Percentiles rank a stretch among this genome's conserved stretches.
phyloP scores from a whole-genome alignment of 176 grass and related monocot genomes.

The Oryza coarctata region DNA sequence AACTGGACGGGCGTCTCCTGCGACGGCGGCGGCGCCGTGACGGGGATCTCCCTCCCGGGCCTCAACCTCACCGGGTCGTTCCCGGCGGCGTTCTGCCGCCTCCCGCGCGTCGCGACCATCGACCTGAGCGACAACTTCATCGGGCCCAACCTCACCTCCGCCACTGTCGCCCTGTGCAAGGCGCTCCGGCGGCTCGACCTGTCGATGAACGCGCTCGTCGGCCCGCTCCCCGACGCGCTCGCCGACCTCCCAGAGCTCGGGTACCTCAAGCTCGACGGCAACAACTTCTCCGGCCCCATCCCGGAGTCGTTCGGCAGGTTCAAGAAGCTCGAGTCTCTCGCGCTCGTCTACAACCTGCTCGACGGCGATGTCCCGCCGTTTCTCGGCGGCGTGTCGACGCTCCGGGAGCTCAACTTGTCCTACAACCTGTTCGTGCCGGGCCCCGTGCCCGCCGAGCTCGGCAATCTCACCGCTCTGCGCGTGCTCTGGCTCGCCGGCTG shows the following conservation, averaged over 20 bases:
- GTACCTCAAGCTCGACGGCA: constrained; percentile 48
- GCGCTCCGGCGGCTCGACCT: constrained; percentile 63
- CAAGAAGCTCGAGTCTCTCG: constrained; percentile 50
- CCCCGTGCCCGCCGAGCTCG: constrained; percentile 47
- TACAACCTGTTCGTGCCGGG: constrained; percentile 65
- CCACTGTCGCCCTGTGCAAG: constrained; percentile 11
- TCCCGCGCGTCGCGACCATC: constrained; percentile 51
- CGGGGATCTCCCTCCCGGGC: constrained; percentile 25
- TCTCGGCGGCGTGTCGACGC: constrained; percentile 46
- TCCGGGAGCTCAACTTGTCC: constrained; percentile 80
- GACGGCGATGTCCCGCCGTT: constrained; percentile 55
- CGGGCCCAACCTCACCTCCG: constrained; percentile 48
- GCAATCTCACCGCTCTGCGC: constrained; percentile 46
- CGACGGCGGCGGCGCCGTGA: not conserved
- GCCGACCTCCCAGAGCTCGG: constrained; percentile 56
- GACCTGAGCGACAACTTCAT: constrained; percentile 62
- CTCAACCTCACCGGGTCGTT: constrained; percentile 54
- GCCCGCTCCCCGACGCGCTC: constrained; percentile 61
- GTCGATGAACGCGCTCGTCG: constrained; percentile 54
- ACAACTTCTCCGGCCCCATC: constrained; percentile 82
- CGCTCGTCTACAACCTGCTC: constrained; percentile 71
- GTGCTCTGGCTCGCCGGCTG: constrained; percentile 71
- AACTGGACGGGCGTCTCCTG: constrained; percentile 65
- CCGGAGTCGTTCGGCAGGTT: constrained; percentile 62
- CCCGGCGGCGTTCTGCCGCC: constrained; percentile 64